Evolutionary conservation across 371 early-diverging fungal species (phyloP).

Genomic region (Rhizopus microsporus): DNA sequence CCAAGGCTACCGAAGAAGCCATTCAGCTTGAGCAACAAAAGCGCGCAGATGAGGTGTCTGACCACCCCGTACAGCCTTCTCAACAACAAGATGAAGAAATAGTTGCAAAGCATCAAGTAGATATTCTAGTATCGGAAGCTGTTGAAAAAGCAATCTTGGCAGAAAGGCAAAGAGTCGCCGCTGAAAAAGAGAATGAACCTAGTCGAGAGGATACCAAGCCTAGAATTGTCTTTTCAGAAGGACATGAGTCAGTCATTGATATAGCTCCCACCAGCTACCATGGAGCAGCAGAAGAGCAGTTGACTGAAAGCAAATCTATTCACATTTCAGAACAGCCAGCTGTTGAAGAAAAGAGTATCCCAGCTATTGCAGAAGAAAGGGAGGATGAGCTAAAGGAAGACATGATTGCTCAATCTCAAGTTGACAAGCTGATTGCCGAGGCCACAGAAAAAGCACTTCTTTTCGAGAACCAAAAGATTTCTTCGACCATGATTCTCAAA

Average conservation of each 20-base stretch:
- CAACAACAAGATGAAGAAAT: not conserved
- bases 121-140: constrained; percentile 1
- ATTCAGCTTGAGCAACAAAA: not conserved
- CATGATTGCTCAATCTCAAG: not conserved
- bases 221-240: too few relatives aligned
- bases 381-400: not conserved
- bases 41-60: not conserved
- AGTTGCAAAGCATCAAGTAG: constrained; percentile 3
- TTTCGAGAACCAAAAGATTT: constrained; percentile 4
- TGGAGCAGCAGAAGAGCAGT: not conserved
- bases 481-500: constrained; percentile 4
- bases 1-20: not conserved
- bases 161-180: not conserved
- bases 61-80: too few relatives aligned
- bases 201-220: not conserved
- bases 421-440: not conserved
- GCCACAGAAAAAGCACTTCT: constrained; percentile 5
- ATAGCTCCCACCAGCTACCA: too few relatives aligned
- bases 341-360: too few relatives aligned
- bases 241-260: too few relatives aligned
- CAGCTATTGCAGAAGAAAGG: not conserved
- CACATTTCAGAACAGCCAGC: too few relatives aligned
- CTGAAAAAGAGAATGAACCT: not conserved
- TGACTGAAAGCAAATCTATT: not conserved
- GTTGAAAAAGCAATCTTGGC: not conserved